A percentile compares a stretch with the other conserved stretches of the same genome.
phyloP scores from a whole-genome alignment of 2,329 filamentous ascomycete species.

The Neofusicoccum sp. region DNA sequence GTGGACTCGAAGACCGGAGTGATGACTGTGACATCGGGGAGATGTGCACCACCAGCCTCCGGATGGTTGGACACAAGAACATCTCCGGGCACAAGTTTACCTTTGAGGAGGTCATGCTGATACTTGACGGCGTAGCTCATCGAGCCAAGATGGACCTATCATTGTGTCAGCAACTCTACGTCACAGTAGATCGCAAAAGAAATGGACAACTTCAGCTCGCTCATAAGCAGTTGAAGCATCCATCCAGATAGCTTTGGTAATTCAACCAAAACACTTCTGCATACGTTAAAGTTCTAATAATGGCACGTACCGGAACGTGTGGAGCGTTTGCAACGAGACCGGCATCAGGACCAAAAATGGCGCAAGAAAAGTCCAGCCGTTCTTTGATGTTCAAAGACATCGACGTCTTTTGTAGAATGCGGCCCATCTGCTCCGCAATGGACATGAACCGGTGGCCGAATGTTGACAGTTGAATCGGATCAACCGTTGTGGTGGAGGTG shows the following conservation, averaged over 20 bases:
- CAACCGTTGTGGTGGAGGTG: slow-evolving; percentile 52
- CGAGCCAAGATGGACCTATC: slow-evolving; percentile 23
- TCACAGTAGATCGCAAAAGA: no score
- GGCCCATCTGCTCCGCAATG: slow-evolving; percentile 29
- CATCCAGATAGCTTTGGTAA: neutral
- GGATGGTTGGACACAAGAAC: slow-evolving; percentile 31
- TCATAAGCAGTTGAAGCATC: no score
- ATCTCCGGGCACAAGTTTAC: slow-evolving; percentile 26
- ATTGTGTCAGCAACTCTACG: no score
- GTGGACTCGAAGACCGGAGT: slow-evolving; percentile 27
- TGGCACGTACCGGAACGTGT: slow-evolving; percentile 25
- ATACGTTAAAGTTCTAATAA: neutral
- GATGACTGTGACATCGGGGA: slow-evolving; percentile 31
- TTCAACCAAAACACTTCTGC: no score
- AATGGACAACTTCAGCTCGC: no score
- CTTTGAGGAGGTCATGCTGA: slow-evolving; percentile 26
- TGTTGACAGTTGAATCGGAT: slow-evolving; percentile 22
- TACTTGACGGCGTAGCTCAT: slow-evolving; percentile 30
- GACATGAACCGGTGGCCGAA: slow-evolving; percentile 28
- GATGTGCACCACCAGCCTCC: slow-evolving; percentile 28
- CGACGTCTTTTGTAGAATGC: slow-evolving; percentile 25
- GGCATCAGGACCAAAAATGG: slow-evolving; percentile 26
- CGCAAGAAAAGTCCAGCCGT: slow-evolving; percentile 38
- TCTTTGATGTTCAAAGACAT: slow-evolving; percentile 30
- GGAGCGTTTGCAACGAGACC: slow-evolving; percentile 28